These are phyloP conservation scores for Cucumis melo DNA, from an alignment of 306 rosid genomes.

Conservation along the genomic window DNA sequence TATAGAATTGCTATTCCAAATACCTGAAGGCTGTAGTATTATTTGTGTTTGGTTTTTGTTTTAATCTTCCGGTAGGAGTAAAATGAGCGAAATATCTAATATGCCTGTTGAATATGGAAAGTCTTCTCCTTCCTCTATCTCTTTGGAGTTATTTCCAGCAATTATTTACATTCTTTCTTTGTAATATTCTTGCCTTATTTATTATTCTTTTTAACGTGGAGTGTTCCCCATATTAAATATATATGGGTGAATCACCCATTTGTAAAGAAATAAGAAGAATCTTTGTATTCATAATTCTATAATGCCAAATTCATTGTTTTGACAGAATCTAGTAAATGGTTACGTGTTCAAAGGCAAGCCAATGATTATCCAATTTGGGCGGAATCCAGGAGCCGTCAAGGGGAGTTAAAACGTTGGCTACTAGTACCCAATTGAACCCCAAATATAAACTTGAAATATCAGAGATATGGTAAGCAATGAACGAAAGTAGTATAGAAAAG, in stretches of 20 bases:
- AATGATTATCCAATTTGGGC: conserved; percentile 84
- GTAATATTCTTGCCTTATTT: no score
- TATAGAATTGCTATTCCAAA: neutral
- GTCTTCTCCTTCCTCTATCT: no score
- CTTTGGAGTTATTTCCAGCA: no score
- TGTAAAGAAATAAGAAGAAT: no score
- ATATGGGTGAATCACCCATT: no score
- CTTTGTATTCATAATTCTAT: no score
- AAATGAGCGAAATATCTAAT: neutral
- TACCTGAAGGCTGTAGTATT: neutral
- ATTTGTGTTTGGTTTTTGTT: neutral
- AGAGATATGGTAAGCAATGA: neutral
- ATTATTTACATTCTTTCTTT: no score
- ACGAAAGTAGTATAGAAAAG: neutral
- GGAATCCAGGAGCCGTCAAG: conserved; percentile 53
- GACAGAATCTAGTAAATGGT: conserved; percentile 76
- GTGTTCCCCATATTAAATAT: no score
- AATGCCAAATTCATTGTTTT: neutral
- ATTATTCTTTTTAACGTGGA: no score
- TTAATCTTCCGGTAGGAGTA: neutral
- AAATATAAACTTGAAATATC: neutral
- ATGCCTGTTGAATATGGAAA: neutral
- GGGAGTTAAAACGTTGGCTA: conserved; percentile 17
- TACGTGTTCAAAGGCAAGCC: conserved; percentile 81
- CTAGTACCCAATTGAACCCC: neutral